A percentile compares a stretch with the other conserved stretches of the same genome.
Conservation (phyloP, 2,329 filamentous ascomycete species). For the Calcarisporium arbuscula region DNA sequence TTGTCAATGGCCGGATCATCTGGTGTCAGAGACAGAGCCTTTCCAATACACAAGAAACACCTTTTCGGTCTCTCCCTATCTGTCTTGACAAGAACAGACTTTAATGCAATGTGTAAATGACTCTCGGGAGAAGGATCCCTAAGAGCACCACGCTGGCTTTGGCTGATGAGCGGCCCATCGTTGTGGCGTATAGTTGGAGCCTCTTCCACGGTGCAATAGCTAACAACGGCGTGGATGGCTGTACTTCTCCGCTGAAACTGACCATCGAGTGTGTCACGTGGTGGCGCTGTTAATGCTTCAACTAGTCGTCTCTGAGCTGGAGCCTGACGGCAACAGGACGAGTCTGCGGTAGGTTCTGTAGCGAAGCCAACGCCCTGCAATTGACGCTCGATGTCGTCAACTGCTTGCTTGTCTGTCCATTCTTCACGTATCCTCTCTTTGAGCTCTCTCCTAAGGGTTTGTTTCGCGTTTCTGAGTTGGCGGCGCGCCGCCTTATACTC, state of each 20-base stretch:
- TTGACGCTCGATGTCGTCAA: slow-evolving; percentile 15
- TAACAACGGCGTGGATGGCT: slow-evolving; percentile 8
- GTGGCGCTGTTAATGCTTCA: slow-evolving; percentile 8
- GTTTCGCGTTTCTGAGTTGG: slow-evolving; percentile 10
- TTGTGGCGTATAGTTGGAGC: slow-evolving; percentile 1
- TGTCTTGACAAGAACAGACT: slow-evolving; percentile 9
- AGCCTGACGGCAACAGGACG: slow-evolving; percentile 3
- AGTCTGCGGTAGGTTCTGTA: slow-evolving; percentile 4
- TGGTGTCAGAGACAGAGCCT: slow-evolving; percentile 2
- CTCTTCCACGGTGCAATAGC: slow-evolving; percentile 10
- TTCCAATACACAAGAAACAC: slow-evolving; percentile 11
- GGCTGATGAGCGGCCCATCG: neutral
- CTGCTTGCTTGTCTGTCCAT: slow-evolving; percentile 13
- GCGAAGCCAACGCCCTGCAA: slow-evolving; percentile 13
- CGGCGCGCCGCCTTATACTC: slow-evolving; percentile 3
- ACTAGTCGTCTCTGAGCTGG: slow-evolving; percentile 13
- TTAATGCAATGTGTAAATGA: slow-evolving; percentile 3
- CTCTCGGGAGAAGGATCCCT: slow-evolving; percentile 2
- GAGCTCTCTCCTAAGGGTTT: slow-evolving; percentile 10
- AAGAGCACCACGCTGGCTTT: neutral
- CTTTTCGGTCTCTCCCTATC: slow-evolving; percentile 7
- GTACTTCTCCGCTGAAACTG: slow-evolving; percentile 10
- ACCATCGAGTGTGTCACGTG: slow-evolving; percentile 6
- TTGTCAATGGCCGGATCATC: slow-evolving; percentile 3
- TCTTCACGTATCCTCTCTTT: slow-evolving; percentile 10